These are phyloP conservation scores for Gynandropsis gynandra DNA, from an alignment of 345 rosid species.

Conservation along the genomic window DNA sequence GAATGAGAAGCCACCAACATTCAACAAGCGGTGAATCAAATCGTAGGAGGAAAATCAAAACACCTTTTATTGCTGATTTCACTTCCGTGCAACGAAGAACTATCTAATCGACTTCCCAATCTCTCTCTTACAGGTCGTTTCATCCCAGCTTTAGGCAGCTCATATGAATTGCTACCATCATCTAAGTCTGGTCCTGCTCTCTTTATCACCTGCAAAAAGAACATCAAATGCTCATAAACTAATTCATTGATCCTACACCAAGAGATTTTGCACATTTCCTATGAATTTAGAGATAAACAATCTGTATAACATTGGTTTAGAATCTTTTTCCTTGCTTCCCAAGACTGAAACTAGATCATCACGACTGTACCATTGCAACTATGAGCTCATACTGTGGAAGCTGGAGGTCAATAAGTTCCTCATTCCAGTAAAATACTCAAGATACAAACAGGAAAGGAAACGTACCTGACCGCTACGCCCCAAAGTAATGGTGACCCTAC, in stretches of 20 bases:
- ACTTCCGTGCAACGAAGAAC: slow-evolving; percentile 27
- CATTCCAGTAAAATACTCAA: not conserved
- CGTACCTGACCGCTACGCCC: slow-evolving; percentile 81
- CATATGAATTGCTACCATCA: slow-evolving; percentile 27
- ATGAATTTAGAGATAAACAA: not conserved
- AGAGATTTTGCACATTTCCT: not conserved
- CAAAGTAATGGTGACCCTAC: slow-evolving; percentile 75
- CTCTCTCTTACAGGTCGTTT: slow-evolving; percentile 88
- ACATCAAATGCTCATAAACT: slow-evolving; percentile 11
- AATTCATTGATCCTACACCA: not conserved
- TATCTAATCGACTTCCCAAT: slow-evolving; percentile 49
- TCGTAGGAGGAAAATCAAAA: slow-evolving; percentile 8
- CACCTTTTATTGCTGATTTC: slow-evolving; percentile 55
- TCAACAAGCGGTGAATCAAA: slow-evolving; percentile 3
- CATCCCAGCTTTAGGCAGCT: slow-evolving; percentile 38
- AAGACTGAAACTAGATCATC: not conserved
- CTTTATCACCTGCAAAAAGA: slow-evolving; percentile 64
- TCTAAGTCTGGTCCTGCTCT: slow-evolving; percentile 43
- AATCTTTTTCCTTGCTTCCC: not conserved
- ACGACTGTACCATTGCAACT: not conserved
- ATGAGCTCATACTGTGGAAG: not conserved
- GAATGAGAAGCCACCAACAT: slow-evolving; percentile 2
- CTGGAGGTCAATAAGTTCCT: not conserved
- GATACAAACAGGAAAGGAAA: not conserved
- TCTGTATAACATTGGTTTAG: not conserved